Evolutionary conservation across 139 green algal species (phyloP).

Genomic region (Coelastrella sp.): DNA sequence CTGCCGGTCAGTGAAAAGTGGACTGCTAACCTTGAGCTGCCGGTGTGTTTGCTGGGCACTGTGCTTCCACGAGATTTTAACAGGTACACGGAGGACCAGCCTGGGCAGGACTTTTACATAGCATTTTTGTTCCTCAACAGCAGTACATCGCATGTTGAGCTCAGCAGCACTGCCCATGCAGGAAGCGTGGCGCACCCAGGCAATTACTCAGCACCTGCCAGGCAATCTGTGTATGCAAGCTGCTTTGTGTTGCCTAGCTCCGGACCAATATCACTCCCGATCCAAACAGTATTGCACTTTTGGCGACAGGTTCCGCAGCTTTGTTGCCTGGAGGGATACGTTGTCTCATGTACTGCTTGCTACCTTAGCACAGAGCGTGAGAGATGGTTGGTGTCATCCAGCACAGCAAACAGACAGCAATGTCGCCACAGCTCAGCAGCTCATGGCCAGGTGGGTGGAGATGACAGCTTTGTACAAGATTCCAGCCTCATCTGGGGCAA

Average conservation of each 20-base stretch:
- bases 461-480: no score
- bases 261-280: no score
- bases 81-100: neutral
- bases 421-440: conserved; percentile 23
- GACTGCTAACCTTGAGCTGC: conserved; percentile 42
- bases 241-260: no score
- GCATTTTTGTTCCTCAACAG: no score
- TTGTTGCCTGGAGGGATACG: conserved; percentile 68
- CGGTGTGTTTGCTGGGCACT: conserved; percentile 42
- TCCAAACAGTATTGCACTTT: neutral
- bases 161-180: no score
- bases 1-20: conserved; percentile 21
- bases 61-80: conserved; percentile 45
- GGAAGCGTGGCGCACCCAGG: no score
- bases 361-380: conserved; percentile 57
- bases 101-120: neutral
- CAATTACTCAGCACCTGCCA: no score
- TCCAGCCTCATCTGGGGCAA: no score
- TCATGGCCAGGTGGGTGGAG: conserved; percentile 42
- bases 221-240: no score
- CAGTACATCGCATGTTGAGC: no score
- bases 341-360: conserved; percentile 53
- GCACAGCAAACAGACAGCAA: neutral
- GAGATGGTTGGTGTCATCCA: conserved; percentile 48
- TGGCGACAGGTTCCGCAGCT: conserved; percentile 44